Percentiles rank a stretch among this genome's conserved stretches.
phyloP scores from a whole-genome alignment of 192 early-diverging fungal genomes.

The Funneliformis geosporum region DNA sequence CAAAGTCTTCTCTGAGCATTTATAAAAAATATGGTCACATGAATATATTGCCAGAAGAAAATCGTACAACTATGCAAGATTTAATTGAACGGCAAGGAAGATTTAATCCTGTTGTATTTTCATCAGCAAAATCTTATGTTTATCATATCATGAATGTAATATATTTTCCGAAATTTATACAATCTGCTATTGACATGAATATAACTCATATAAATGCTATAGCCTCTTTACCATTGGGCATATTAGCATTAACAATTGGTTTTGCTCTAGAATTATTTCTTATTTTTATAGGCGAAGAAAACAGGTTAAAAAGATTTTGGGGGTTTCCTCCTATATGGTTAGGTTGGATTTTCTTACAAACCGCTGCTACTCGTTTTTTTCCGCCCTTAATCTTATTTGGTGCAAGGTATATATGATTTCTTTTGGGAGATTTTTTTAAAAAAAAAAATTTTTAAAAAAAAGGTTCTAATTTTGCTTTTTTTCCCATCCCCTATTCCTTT shows the following conservation, averaged over 20 bases:
- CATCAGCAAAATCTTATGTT: slow-evolving; percentile 44
- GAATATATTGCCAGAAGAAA: slow-evolving; percentile 42
- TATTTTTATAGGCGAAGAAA: slow-evolving; percentile 41
- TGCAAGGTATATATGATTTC: slow-evolving; percentile 32
- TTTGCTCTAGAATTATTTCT: slow-evolving; percentile 42
- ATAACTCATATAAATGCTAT: slow-evolving; percentile 26
- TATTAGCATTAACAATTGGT: slow-evolving; percentile 37
- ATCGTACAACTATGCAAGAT: slow-evolving; percentile 40
- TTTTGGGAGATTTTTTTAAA: neutral
- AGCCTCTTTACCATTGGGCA: slow-evolving; percentile 32
- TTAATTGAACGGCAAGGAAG: slow-evolving; percentile 43
- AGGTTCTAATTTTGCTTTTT: neutral
- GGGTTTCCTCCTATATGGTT: slow-evolving; percentile 39
- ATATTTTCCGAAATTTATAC: slow-evolving; percentile 47
- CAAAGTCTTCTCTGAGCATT: slow-evolving; percentile 23
- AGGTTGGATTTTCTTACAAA: slow-evolving; percentile 40
- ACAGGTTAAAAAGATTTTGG: slow-evolving; percentile 34
- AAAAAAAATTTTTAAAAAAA: no score
- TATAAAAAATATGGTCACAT: slow-evolving; percentile 28
- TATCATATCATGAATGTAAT: slow-evolving; percentile 49
- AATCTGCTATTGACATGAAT: slow-evolving; percentile 44
- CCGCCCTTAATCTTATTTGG: slow-evolving; percentile 39
- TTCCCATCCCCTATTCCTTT: neutral
- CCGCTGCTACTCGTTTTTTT: slow-evolving; percentile 41
- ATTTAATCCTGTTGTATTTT: slow-evolving; percentile 49